Conservation (phyloP, 768 basidiomycete genomes). For the Boletus rubroflammeus region DNA sequence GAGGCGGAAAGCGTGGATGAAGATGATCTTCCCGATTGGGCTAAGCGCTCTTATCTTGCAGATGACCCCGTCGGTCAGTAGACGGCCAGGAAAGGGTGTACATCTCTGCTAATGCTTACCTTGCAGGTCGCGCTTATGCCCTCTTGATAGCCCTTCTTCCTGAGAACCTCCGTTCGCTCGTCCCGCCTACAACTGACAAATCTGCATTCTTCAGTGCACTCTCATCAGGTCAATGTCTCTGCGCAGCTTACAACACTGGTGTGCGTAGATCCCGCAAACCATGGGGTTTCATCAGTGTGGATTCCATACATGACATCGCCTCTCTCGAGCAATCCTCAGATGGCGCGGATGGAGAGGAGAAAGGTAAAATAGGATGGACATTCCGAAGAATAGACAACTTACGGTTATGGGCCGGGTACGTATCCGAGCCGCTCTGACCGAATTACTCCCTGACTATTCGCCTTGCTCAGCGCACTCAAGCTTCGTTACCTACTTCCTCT, state of each 20-base stretch:
- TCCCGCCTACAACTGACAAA: conserved; percentile 33
- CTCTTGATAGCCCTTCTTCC: conserved; percentile 63
- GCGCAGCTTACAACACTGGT: conserved; percentile 74
- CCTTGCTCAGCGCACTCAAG: conserved; percentile 63
- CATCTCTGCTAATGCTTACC: conserved; percentile 1
- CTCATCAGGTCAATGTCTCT: conserved; percentile 78
- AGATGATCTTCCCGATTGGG: conserved; percentile 77
- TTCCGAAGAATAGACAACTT: conserved; percentile 86
- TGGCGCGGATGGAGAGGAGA: conserved; percentile 37
- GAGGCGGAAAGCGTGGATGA: conserved; percentile 52
- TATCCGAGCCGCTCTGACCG: conserved; percentile 8
- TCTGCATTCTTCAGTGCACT: conserved; percentile 49
- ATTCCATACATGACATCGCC: conserved; percentile 77
- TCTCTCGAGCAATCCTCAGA: conserved; percentile 53
- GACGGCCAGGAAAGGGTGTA: conserved; percentile 1
- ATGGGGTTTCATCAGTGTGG: conserved; percentile 82
- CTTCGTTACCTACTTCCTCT: conserved; percentile 78
- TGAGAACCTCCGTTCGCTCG: conserved; percentile 41
- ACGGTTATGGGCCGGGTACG: conserved; percentile 80
- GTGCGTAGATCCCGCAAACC: conserved; percentile 78
- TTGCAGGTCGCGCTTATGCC: conserved; percentile 60
- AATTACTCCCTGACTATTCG: not conserved
- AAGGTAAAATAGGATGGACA: conserved; percentile 66
- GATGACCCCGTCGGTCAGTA: conserved; percentile 58
- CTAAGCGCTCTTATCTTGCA: conserved; percentile 52